These are phyloP conservation scores for Gossypium sturtianum DNA, from an alignment of 345 rosid species.

Conservation along the genomic window DNA sequence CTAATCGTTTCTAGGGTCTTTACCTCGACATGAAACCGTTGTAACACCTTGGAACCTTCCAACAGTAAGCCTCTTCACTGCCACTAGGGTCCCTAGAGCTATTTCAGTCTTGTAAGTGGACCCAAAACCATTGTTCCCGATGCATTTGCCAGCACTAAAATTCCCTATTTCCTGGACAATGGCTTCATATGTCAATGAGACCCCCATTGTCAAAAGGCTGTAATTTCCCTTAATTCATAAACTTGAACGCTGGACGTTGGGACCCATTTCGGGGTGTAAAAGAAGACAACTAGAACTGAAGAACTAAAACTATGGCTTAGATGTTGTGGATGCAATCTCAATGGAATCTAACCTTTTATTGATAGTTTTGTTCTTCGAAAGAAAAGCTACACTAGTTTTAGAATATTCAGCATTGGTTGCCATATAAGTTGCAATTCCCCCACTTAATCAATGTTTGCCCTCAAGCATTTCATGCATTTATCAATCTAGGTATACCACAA, in stretches of 20 bases:
- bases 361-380: background rate
- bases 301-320: slow-evolving; percentile 51
- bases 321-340: slow-evolving; percentile 55
- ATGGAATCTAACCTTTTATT: slow-evolving; percentile 24
- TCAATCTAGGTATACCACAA: too few species aligned
- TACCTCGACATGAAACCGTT: background rate
- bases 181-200: background rate
- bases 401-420: too few species aligned
- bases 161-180: background rate
- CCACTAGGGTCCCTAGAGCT: background rate
- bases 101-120: background rate
- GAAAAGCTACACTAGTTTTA: slow-evolving; percentile 11
- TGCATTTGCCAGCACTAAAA: background rate
- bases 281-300: slow-evolving; percentile 37
- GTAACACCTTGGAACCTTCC: background rate
- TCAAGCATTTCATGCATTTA: too few species aligned
- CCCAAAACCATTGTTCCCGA: background rate
- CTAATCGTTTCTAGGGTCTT: background rate
- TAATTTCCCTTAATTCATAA: background rate
- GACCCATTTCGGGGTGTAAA: slow-evolving; percentile 38
- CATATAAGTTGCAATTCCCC: too few species aligned
- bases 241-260: background rate
- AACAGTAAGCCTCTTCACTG: background rate
- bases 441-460: too few species aligned
- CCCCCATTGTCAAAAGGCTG: background rate